phyloP scores from a whole-genome alignment of 2,329 filamentous ascomycete genomes.

The Exophiala sp. region DNA sequence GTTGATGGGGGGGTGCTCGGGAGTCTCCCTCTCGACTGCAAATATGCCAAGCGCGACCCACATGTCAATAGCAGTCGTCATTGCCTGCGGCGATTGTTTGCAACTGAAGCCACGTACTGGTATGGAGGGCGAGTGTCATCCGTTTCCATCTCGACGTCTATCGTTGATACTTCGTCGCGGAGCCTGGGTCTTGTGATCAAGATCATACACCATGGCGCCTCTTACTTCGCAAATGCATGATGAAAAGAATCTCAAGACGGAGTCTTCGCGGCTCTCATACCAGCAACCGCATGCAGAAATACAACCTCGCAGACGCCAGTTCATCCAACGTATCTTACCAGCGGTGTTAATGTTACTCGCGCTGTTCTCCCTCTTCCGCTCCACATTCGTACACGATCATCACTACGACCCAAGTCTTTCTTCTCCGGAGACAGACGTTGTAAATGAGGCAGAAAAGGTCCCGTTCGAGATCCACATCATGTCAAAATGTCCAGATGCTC shows the following conservation, averaged over 20 bases:
- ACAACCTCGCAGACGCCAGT: neutral
- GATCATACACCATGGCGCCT: neutral
- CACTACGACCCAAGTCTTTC: slow-evolving; percentile 16
- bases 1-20: too few relatives aligned
- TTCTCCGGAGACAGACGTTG: neutral
- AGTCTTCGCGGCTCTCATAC: neutral
- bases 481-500: slow-evolving; percentile 92
- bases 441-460: slow-evolving; percentile 43
- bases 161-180: too few relatives aligned
- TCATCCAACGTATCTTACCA: slow-evolving; percentile 17
- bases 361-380: slow-evolving; percentile 17
- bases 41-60: too few relatives aligned
- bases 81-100: too few relatives aligned
- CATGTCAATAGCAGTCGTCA: too few relatives aligned
- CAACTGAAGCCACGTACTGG: too few relatives aligned
- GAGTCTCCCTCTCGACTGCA: too few relatives aligned
- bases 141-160: too few relatives aligned
- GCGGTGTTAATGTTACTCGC: slow-evolving; percentile 21
- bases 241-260: neutral
- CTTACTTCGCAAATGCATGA: neutral
- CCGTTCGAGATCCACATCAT: slow-evolving; percentile 94
- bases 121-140: too few relatives aligned
- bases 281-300: neutral
- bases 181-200: too few relatives aligned
- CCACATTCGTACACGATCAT: slow-evolving; percentile 22